A percentile compares a stretch with the other conserved stretches of the same genome.
phyloP scores from a whole-genome alignment of 2,329 filamentous ascomycete genomes.

The Coniochaeta hoffmannii region DNA sequence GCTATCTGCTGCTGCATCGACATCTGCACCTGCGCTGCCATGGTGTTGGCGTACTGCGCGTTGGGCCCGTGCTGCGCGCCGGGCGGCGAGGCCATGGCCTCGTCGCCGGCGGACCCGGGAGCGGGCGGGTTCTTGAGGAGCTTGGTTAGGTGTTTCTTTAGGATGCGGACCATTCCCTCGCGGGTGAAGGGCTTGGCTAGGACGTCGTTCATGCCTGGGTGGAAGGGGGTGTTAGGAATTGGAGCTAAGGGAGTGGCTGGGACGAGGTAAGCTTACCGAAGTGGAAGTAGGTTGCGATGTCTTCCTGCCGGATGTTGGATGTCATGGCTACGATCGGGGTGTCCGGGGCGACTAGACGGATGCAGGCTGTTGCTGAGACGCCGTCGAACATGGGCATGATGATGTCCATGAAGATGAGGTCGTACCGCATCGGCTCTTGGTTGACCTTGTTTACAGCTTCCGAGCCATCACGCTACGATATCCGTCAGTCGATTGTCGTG shows the following conservation, averaged over 20 bases:
- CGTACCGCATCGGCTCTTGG: conserved; percentile 41
- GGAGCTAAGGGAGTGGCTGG: neutral
- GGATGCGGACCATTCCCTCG: conserved; percentile 73
- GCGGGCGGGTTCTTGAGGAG: conserved; percentile 61
- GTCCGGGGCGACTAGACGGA: conserved; percentile 74
- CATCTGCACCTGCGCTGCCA: conserved; percentile 1
- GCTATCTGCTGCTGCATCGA: conserved; percentile 12
- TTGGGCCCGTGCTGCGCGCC: conserved; percentile 13
- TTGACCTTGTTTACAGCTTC: conserved; percentile 85
- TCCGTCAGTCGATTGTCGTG: neutral
- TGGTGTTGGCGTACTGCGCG: neutral
- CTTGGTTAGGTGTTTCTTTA: conserved; percentile 83
- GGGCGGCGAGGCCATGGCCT: conserved; percentile 23
- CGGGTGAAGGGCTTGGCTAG: conserved; percentile 94
- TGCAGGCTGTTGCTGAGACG: conserved; percentile 88
- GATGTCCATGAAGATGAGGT: conserved; percentile 81
- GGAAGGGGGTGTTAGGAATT: conserved; percentile 19
- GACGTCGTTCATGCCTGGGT: conserved; percentile 89
- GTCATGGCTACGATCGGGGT: conserved; percentile 97
- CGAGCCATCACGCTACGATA: conserved; percentile 65
- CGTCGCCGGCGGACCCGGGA: conserved; percentile 23
- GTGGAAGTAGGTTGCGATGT: conserved; percentile 95
- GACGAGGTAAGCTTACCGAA: conserved; percentile 59
- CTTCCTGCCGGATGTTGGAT: conserved; percentile 92
- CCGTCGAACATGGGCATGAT: conserved; percentile 97